Evolutionary conservation across 129 eudicot genomes (phyloP).

Genomic region (Flaveria linearis): DNA sequence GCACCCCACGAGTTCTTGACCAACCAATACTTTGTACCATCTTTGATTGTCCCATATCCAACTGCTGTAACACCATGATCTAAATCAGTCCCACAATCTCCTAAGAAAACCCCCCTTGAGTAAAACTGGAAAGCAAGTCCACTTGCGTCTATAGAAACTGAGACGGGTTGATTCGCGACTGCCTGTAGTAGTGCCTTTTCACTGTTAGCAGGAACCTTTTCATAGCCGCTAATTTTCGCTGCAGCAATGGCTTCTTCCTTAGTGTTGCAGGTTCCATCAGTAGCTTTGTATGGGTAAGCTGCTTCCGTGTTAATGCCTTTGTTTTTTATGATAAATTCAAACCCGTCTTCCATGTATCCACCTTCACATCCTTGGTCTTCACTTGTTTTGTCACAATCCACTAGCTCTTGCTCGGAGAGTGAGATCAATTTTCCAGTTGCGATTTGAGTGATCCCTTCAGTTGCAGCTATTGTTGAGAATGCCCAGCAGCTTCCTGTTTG

Average conservation of each 20-base stretch:
- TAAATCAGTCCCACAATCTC: slow-evolving; percentile 25
- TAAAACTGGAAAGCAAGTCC: slow-evolving; percentile 16
- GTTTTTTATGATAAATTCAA: slow-evolving; percentile 45
- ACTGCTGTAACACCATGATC: slow-evolving; percentile 31
- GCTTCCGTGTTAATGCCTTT: slow-evolving; percentile 31
- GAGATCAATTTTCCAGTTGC: slow-evolving; percentile 60
- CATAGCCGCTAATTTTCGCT: slow-evolving; percentile 24
- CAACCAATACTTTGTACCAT: slow-evolving; percentile 47
- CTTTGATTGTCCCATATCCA: slow-evolving; percentile 44
- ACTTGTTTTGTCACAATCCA: slow-evolving; percentile 60
- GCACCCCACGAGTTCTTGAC: slow-evolving; percentile 49
- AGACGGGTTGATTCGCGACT: slow-evolving; percentile 31
- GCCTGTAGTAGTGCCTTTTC: slow-evolving; percentile 25
- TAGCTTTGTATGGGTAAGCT: slow-evolving; percentile 20
- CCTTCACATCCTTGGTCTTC: slow-evolving; percentile 74
- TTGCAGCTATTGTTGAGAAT: slow-evolving; percentile 68
- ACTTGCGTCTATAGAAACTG: slow-evolving; percentile 32
- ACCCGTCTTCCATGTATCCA: slow-evolving; percentile 74
- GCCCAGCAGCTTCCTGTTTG: slow-evolving; percentile 86
- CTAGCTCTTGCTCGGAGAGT: slow-evolving; percentile 75
- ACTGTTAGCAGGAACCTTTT: slow-evolving; percentile 28
- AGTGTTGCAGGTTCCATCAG: slow-evolving; percentile 19
- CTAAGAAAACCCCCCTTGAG: slow-evolving; percentile 20
- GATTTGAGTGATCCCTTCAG: slow-evolving; percentile 71
- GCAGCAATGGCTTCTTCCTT: slow-evolving; percentile 16